phyloP scores from a whole-genome alignment of 2,329 filamentous ascomycete species.

The Nemania bipapillata region DNA sequence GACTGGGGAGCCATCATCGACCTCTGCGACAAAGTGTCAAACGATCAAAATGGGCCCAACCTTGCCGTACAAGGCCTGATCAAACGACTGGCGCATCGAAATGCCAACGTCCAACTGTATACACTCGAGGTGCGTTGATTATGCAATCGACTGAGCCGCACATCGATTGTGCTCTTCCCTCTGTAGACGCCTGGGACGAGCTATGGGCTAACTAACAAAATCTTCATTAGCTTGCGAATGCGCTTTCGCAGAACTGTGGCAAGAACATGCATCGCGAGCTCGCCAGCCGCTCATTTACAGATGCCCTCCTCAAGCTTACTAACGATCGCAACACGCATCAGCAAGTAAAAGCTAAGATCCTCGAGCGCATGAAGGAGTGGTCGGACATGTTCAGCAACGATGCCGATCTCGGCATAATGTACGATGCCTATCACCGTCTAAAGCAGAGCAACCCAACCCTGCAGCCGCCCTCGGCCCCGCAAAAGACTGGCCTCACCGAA shows the following conservation, averaged over 20 bases:
- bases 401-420: slow-evolving; percentile 95
- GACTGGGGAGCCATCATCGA: slow-evolving; percentile 74
- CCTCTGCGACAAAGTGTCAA: slow-evolving; percentile 69
- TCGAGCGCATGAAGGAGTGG: slow-evolving; percentile 97
- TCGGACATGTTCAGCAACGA: slow-evolving; percentile 91
- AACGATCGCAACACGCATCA: slow-evolving; percentile 95
- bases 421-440: slow-evolving; percentile 88
- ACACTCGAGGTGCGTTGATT: slow-evolving; percentile 76
- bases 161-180: too few species aligned
- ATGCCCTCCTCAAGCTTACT: slow-evolving; percentile 88
- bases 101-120: slow-evolving; percentile 95
- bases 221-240: slow-evolving; percentile 77
- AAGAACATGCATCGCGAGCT: slow-evolving; percentile 87
- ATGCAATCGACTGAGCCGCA: neutral
- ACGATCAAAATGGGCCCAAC: slow-evolving; percentile 72
- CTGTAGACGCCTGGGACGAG: neutral
- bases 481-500: slow-evolving; percentile 91
- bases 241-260: slow-evolving; percentile 91
- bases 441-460: slow-evolving; percentile 87
- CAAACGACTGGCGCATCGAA: slow-evolving; percentile 89
- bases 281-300: slow-evolving; percentile 91
- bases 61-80: slow-evolving; percentile 90
- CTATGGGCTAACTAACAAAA: slow-evolving; percentile 16
- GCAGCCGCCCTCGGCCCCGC: slow-evolving; percentile 89
- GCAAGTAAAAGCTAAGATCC: slow-evolving; percentile 95